These are phyloP conservation scores for Ophiognomonia clavigignenti-juglandacearum DNA, from an alignment of 2,329 filamentous ascomycete genomes.

Conservation along the genomic window DNA sequence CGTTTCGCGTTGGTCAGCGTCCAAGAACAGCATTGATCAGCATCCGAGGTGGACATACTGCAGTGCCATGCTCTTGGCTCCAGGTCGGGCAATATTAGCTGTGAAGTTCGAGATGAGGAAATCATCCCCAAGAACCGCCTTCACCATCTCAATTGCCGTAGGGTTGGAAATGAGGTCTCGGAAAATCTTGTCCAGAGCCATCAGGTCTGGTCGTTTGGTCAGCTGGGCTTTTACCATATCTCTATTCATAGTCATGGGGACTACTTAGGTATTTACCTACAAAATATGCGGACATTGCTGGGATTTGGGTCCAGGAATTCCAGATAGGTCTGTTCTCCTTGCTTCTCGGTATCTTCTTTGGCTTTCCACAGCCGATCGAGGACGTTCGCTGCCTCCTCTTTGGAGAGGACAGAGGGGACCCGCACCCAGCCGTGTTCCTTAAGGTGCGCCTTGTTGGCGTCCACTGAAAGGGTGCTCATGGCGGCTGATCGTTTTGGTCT, in stretches of 20 bases:
- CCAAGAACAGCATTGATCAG: no score
- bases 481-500: no score
- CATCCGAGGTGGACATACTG: no score
- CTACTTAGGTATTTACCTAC: no score
- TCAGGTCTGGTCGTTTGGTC: no score
- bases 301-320: constrained; percentile 16
- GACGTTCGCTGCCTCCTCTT: constrained; percentile 7
- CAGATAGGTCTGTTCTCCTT: constrained; percentile 13
- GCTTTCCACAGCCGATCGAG: constrained; percentile 13
- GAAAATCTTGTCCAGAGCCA: constrained; percentile 17
- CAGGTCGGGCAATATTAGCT: constrained; percentile 30
- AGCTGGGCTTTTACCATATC: no score
- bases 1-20: no score
- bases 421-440: constrained; percentile 14
- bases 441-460: constrained; percentile 14
- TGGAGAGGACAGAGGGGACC: constrained; percentile 9
- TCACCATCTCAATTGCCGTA: constrained; percentile 18
- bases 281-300: constrained; percentile 17
- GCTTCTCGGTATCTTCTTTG: constrained; percentile 6
- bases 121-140: constrained; percentile 23
- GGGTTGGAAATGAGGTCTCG: constrained; percentile 16
- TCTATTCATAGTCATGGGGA: no score
- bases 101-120: constrained; percentile 31
- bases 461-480: no score
- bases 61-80: constrained; percentile 25